Evolutionary conservation across 495 filamentous ascomycete genomes (phyloP).

Genomic region (Penicilliopsis zonata): DNA sequence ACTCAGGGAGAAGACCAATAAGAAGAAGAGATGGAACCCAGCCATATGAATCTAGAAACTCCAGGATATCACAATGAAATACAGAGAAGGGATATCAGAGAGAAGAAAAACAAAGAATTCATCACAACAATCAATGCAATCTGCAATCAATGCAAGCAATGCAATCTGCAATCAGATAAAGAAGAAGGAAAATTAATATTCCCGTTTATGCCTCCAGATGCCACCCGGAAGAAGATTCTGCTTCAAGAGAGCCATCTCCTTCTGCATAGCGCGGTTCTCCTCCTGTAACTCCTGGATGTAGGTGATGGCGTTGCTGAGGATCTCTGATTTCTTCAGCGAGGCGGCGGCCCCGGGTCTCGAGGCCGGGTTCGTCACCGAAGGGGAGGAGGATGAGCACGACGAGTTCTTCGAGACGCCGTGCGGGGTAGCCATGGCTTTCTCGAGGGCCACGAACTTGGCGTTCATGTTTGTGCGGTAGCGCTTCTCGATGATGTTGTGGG

Average conservation of each 20-base stretch:
- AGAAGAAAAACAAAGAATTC: too few relatives aligned
- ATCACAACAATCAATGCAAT: too few relatives aligned
- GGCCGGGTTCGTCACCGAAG: neutral
- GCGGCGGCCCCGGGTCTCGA: conserved; percentile 10
- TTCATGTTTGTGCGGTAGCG: conserved; percentile 43
- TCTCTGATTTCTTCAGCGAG: conserved; percentile 38
- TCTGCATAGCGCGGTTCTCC: conserved; percentile 25
- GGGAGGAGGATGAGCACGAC: neutral
- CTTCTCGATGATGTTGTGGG: conserved; percentile 42
- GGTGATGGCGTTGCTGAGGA: conserved; percentile 57
- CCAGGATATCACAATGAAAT: too few relatives aligned
- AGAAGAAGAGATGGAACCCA: too few relatives aligned
- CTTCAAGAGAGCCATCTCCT: conserved; percentile 25
- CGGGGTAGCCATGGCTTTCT: conserved; percentile 24
- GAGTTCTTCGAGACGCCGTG: conserved; percentile 10
- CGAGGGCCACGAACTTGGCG: conserved; percentile 35
- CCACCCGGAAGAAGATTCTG: conserved; percentile 21
- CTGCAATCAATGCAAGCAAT: too few relatives aligned
- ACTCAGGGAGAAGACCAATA: too few relatives aligned
- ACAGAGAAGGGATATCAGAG: too few relatives aligned
- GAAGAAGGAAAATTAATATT: too few relatives aligned
- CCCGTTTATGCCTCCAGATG: conserved; percentile 19
- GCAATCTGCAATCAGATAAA: too few relatives aligned
- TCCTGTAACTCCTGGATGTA: conserved; percentile 48
- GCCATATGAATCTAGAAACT: too few relatives aligned